These are phyloP conservation scores for Dacryopinax spathularia DNA, from an alignment of 768 basidiomycete genomes.

Conservation along the genomic window DNA sequence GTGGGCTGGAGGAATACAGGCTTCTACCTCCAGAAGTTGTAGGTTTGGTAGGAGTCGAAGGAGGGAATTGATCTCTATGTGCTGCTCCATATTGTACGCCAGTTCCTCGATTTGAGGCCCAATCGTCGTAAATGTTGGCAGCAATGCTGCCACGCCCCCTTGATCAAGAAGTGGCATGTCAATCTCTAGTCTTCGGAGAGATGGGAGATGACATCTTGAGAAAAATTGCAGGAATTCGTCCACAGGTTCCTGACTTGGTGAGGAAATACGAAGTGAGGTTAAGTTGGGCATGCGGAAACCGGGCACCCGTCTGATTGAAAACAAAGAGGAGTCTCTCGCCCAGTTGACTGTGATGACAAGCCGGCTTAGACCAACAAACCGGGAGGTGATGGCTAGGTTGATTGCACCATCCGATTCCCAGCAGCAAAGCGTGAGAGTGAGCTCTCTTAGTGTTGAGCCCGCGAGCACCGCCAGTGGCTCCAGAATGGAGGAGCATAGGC, in stretches of 20 bases:
- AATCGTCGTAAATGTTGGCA: neutral
- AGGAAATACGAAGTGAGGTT: neutral
- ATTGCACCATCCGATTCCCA: neutral
- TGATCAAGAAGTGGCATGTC: neutral
- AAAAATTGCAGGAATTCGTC: neutral
- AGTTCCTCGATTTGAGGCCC: neutral
- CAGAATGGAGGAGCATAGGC: neutral
- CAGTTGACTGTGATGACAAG: neutral
- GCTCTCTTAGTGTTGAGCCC: neutral
- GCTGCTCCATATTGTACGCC: constrained; percentile 29
- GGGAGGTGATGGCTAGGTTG: neutral
- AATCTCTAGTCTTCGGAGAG: neutral
- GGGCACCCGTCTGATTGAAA: neutral
- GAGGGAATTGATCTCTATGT: constrained; percentile 30
- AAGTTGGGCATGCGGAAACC: neutral
- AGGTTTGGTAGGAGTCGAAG: constrained; percentile 25
- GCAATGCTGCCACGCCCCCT: neutral
- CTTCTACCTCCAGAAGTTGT: neutral
- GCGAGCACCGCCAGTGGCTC: neutral
- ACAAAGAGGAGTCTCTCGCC: neutral
- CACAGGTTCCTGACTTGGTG: neutral
- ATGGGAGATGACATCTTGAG: neutral
- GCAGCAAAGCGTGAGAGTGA: neutral
- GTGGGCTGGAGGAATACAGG: no score
- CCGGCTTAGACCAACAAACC: neutral